A percentile compares a stretch with the other conserved stretches of the same genome.
Conservation (phyloP, 441 rosid species). For the Theobroma grandiflorum region DNA sequence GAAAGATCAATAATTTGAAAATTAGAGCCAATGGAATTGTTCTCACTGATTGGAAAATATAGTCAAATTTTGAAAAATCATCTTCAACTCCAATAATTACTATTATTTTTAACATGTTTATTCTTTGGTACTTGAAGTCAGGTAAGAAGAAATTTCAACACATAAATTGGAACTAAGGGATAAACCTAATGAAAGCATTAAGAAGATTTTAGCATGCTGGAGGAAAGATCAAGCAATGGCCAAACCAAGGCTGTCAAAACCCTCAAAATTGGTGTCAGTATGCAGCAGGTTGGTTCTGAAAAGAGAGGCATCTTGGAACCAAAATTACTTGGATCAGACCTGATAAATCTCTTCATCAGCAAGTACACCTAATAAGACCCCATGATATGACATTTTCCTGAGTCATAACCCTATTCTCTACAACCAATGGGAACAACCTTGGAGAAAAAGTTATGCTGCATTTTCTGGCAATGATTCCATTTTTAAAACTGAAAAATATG, state of each 20-base stretch:
- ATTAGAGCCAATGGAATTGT: conserved; percentile 10
- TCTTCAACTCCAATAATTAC: neutral
- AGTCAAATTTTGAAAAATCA: conserved; percentile 14
- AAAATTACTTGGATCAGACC: conserved; percentile 2
- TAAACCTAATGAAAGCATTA: neutral
- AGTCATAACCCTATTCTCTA: conserved; percentile 7
- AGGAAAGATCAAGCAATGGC: neutral
- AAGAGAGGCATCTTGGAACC: conserved; percentile 15
- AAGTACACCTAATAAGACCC: neutral
- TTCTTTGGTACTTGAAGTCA: neutral
- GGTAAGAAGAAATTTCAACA: neutral
- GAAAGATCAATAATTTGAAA: neutral
- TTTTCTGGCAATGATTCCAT: conserved; percentile 6
- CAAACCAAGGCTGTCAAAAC: neutral
- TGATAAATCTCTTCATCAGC: conserved; percentile 13
- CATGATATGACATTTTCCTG: conserved; percentile 9
- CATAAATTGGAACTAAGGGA: neutral
- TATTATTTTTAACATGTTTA: neutral
- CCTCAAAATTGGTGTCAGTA: neutral
- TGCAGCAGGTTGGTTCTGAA: conserved; percentile 8
- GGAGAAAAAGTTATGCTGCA: neutral
- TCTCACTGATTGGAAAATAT: neutral
- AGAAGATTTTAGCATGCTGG: neutral
- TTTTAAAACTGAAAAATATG: neutral
- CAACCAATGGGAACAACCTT: neutral